Percentiles rank a stretch among this genome's conserved stretches.
phyloP scores from a whole-genome alignment of 1,284 basidiomycete species.

The Boletus nobilissimus region DNA sequence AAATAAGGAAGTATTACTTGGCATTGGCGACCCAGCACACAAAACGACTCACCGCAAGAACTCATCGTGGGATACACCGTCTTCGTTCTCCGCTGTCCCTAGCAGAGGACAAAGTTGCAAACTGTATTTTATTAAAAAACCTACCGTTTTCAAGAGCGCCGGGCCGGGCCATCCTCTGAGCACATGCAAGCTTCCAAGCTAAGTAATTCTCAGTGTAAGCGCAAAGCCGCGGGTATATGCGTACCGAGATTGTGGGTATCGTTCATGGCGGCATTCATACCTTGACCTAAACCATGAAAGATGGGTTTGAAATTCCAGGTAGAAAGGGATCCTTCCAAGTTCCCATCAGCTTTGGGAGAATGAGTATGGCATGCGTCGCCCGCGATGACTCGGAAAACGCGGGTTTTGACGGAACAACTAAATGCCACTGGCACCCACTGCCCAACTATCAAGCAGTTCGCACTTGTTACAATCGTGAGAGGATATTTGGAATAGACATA shows the following conservation, averaged over 20 bases:
- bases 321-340: background rate
- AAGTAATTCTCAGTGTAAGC: background rate
- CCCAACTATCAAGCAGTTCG: background rate
- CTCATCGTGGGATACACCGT: conserved; percentile 77
- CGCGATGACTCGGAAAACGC: conserved; percentile 81
- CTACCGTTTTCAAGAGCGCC: conserved; percentile 76
- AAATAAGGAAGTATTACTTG: background rate
- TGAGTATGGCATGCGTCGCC: conserved; percentile 62
- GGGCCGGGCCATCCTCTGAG: conserved; percentile 75
- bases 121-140: conserved; percentile 49
- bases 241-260: conserved; percentile 63
- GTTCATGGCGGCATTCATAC: background rate
- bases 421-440: conserved; percentile 67
- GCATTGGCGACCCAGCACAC: background rate
- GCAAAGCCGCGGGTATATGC: conserved; percentile 32
- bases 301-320: background rate
- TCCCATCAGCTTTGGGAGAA: background rate
- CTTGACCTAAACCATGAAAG: background rate
- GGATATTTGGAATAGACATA: background rate
- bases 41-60: conserved; percentile 61
- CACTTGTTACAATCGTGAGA: background rate
- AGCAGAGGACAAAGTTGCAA: conserved; percentile 79
- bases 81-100: conserved; percentile 61
- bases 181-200: conserved; percentile 84
- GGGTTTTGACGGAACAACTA: conserved; percentile 68